Conservation (phyloP, 75 land plant species). For the Chamaecyparis obtusa region DNA sequence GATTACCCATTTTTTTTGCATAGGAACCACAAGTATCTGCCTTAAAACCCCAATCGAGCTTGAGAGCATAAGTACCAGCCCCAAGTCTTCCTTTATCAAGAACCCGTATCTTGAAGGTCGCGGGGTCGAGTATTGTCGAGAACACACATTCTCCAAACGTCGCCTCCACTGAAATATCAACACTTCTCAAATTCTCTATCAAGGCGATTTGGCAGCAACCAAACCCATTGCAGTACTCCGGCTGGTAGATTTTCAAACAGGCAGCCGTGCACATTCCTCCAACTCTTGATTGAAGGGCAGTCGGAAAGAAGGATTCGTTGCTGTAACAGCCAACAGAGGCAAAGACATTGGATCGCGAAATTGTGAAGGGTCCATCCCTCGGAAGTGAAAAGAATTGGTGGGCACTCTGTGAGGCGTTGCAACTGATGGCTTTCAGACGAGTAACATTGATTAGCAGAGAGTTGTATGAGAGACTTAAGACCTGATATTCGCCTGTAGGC, state of each 20-base stretch:
- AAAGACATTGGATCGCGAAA: background rate
- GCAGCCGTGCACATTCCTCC: background rate
- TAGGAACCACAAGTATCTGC: background rate
- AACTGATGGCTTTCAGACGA: background rate
- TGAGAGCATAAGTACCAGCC: conserved; percentile 1
- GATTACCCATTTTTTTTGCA: background rate
- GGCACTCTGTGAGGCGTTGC: background rate
- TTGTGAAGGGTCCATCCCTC: background rate
- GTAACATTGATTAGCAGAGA: background rate
- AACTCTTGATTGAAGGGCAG: background rate
- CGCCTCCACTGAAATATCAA: background rate
- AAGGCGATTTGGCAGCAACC: background rate
- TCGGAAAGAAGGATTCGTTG: background rate
- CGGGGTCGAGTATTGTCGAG: background rate
- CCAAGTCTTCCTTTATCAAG: background rate
- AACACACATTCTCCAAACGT: background rate
- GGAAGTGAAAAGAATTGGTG: background rate
- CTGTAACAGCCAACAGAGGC: background rate
- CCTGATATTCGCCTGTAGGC: background rate
- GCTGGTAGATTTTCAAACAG: background rate
- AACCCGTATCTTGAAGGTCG: background rate
- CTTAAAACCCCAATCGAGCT: background rate
- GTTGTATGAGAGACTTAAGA: background rate
- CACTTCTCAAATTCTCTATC: background rate
- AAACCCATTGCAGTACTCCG: background rate